Evolutionary conservation across 768 basidiomycete genomes (phyloP), one percentile per base, ranked within the genome.

Genomic region (button mushroom (Agaricus bisporus)): DNA sequence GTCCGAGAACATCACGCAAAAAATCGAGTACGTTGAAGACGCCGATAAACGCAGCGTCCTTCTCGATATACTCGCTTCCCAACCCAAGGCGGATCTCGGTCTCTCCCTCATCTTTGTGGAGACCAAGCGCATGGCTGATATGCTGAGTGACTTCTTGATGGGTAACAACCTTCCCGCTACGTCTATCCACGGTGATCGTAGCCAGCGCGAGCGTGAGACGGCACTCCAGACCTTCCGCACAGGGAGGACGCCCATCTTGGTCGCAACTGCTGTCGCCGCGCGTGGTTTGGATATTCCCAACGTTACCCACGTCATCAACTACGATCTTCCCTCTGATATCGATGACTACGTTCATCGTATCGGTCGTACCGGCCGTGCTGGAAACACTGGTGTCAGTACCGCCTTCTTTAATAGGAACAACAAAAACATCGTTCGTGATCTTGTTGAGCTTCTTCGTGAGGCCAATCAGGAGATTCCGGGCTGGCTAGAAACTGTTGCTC

Each of bases 341-440:
- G 97, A 98, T 65, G 97, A 99, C 70, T 99, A 98, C 71, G 95
- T 98, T 43, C 95, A 98, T 68, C 94, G 93, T 64, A 95, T 95
- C 63, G 93, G 93, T 77, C 89, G 94, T 77, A 95, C 94, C 12
- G 97, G 97, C 42, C 95, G 97, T 81, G 97, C 97, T 8, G 97
- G 97, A 47, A 99, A 99, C 77, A 91, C 88, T 10, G 97, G 97
- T 76, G 80, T 86, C 59, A 86, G 89, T 22, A 99, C 97, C 12
- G 93, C 95, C 5, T 98, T 99, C 79, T 92, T 92, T 79, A 93
- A 93, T 66, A 81, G 91, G 12, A 88, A 88, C 50, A 98, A 97
- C 75, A 86, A 85, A 68, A 88, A 89, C 68, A 94, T 98, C 56
- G 92, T 89, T 51, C 82, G 86, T 53, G 95, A 97, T 62, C 77